These are phyloP conservation scores for Geranium rotundifolium DNA, from an alignment of 345 rosid species.

Conservation along the genomic window DNA sequence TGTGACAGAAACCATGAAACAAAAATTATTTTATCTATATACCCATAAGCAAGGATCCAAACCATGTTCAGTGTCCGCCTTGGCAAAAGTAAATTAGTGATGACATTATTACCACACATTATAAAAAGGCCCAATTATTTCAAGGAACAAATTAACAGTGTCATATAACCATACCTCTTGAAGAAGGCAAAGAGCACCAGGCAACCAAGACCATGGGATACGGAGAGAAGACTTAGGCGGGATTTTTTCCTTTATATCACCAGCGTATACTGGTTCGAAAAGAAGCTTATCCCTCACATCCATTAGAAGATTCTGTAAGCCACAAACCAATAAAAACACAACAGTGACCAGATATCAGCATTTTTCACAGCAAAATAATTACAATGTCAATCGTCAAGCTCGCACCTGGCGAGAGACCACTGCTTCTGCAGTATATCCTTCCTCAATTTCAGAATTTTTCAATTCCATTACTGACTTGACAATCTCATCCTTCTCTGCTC, in stretches of 20 bases:
- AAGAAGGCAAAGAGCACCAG: constrained; percentile 88
- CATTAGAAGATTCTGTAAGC: constrained; percentile 69
- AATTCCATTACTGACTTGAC: constrained; percentile 70
- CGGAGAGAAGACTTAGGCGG: constrained; percentile 65
- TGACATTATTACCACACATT: no score
- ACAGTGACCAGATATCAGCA: neutral
- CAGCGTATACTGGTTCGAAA: constrained; percentile 93
- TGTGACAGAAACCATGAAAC: no score
- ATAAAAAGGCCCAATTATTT: no score
- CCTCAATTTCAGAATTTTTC: constrained; percentile 69
- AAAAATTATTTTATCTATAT: no score
- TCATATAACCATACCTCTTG: constrained; percentile 54
- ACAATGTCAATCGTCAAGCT: constrained; percentile 9
- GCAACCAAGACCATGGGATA: constrained; percentile 81
- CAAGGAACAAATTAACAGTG: no score
- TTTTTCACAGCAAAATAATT: neutral
- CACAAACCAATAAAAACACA: neutral
- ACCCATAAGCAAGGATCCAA: no score
- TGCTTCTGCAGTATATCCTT: constrained; percentile 77
- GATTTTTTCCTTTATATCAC: constrained; percentile 56
- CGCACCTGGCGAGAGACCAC: constrained; percentile 67
- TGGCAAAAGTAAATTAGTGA: no score
- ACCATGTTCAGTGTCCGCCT: no score
- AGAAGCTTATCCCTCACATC: constrained; percentile 91
- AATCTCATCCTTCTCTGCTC: constrained; percentile 89